Conservation (phyloP, 305 asterid species). For the Fraxinus latifolia region DNA sequence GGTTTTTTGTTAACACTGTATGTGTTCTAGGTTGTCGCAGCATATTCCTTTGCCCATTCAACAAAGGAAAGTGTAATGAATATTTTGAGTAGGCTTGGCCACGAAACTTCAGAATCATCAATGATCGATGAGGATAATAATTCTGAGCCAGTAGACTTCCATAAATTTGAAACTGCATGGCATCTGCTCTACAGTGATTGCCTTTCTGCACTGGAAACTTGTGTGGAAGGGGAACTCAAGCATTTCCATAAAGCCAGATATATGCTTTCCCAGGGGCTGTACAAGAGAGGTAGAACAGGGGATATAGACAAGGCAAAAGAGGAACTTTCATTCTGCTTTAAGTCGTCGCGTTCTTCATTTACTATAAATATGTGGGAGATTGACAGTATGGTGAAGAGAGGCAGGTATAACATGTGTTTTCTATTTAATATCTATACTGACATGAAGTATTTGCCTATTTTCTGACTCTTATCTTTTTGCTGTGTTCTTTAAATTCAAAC, state of each 20-base stretch:
- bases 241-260: slow-evolving; percentile 97
- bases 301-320: slow-evolving; percentile 95
- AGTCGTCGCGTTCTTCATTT: slow-evolving; percentile 88
- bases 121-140: slow-evolving; percentile 38
- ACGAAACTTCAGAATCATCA: slow-evolving; percentile 44
- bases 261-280: slow-evolving; percentile 90
- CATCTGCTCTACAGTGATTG: slow-evolving; percentile 81
- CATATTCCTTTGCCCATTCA: slow-evolving; percentile 62
- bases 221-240: slow-evolving; percentile 98
- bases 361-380: slow-evolving; percentile 99
- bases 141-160: slow-evolving; percentile 32
- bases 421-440: slow-evolving; percentile 19
- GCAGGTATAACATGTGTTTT: slow-evolving; percentile 53
- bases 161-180: slow-evolving; percentile 62
- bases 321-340: slow-evolving; percentile 97
- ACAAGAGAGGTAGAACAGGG: slow-evolving; percentile 68
- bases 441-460: background rate
- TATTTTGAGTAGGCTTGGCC: slow-evolving; percentile 35
- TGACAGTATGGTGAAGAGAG: slow-evolving; percentile 92
- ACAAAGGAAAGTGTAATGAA: slow-evolving; percentile 48
- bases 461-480: slow-evolving; percentile 12
- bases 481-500: background rate
- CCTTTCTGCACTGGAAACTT: slow-evolving; percentile 83
- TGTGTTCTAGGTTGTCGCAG: slow-evolving; percentile 70
- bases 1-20: slow-evolving; percentile 18